Base-by-base conservation (phyloP, 177 flowering plant genomes). In the Vitis hybrid region DNA sequence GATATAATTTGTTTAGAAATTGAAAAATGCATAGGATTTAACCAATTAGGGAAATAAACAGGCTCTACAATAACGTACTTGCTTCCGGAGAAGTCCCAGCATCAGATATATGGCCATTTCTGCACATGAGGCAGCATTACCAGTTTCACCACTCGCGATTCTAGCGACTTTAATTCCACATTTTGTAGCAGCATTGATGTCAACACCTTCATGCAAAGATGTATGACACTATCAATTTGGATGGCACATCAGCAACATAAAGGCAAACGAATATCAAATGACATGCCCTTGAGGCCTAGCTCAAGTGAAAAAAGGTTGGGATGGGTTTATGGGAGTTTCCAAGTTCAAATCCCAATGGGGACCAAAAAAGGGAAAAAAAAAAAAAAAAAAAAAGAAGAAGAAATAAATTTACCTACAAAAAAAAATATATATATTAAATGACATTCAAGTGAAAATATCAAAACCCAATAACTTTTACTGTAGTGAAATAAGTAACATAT, bases 91-190 rank as follows among this genome's bases (percentile, higher is more conserved):
- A 78, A 94, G 97, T 71, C 93, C 97, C 73, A 94, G 64, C 79
- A 92, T 88, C 71, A 94, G 77, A 83, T 89, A 94, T 74, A 94
- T 90, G 31, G 95, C 91, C 94, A 92, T 85, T 80, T 92, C 98
- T 56, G 97, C 98, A 87, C 98, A 94, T 65, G 97, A 90, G 67
- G 82, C 78, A 58, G 98, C 86, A 78, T 94, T 94, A 73, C 97
- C 98, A 73, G 93, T 84, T 48, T 48, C 65, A 67, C 73, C 77
- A 59, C 94, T 80, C 9, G 97, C 93, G 73, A 94, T 92, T 75
- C 91, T 84, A 53, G 93, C 98, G 66, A 92, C 97, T 82, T 83
- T 94, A 51, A 94, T 89, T 70, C 97, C 98, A 79, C 62, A 71
- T 29, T 68, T 76, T 31, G 97, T 84, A 14, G 98, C 97, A 80